phyloP scores from a whole-genome alignment of 805 yeast genomes.

The Maudiozyma barnettii region DNA sequence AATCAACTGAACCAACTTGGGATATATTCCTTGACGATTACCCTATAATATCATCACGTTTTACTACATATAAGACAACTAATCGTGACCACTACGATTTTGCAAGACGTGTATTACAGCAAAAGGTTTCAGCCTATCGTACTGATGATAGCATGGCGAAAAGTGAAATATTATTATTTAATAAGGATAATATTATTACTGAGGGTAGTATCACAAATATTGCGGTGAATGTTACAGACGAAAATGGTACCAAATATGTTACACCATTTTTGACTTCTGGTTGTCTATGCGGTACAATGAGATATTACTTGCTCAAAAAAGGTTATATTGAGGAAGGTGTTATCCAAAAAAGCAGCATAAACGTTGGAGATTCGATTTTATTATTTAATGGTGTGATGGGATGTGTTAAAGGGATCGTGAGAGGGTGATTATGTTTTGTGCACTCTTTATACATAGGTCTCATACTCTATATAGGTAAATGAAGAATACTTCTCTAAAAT shows the following conservation, averaged over 20 bases:
- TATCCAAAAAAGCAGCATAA: constrained; percentile 34
- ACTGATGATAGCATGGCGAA: constrained; percentile 11
- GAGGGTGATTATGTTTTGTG: too few relatives aligned
- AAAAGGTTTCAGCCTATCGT: constrained; percentile 24
- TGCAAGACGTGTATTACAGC: constrained; percentile 45
- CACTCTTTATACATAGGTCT: too few relatives aligned
- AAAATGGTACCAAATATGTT: constrained; percentile 41
- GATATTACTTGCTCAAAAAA: constrained; percentile 52
- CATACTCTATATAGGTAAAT: too few relatives aligned
- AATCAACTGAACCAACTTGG: constrained; percentile 33
- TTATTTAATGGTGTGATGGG: constrained; percentile 82
- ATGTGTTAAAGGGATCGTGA: constrained; percentile 49
- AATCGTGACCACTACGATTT: constrained; percentile 50
- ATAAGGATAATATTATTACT: constrained; percentile 48
- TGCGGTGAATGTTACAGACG: constrained; percentile 33
- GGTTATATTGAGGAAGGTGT: constrained; percentile 47
- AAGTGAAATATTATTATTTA: constrained; percentile 64
- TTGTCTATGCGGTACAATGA: constrained; percentile 74
- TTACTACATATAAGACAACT: constrained; percentile 85
- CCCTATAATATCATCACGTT: constrained; percentile 36
- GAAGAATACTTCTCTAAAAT: too few relatives aligned
- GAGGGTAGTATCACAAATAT: constrained; percentile 82
- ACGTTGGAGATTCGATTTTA: constrained; percentile 58
- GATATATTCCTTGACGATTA: constrained; percentile 52
- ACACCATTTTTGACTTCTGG: constrained; percentile 78